phyloP scores from a whole-genome alignment of 768 basidiomycete genomes.

The Chiua virens region DNA sequence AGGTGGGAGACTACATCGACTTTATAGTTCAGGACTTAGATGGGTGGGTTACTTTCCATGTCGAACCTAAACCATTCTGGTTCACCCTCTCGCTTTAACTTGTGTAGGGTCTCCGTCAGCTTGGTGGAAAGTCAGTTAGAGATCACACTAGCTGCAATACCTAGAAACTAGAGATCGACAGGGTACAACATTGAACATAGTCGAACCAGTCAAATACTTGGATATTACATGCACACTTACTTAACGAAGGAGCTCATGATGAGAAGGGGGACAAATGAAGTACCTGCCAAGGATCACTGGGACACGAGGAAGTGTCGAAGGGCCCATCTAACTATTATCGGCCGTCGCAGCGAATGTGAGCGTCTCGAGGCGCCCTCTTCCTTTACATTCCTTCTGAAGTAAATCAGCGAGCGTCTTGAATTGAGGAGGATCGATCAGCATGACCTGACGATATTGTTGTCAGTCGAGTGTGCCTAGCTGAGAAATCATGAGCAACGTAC shows the following conservation, averaged over 20 bases:
- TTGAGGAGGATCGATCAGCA: conserved; percentile 91
- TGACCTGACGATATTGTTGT: conserved; percentile 51
- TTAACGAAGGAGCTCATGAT: too few species aligned
- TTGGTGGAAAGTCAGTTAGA: conserved; percentile 23
- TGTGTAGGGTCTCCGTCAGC: conserved; percentile 19
- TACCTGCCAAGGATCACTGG: too few species aligned
- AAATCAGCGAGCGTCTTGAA: conserved; percentile 90
- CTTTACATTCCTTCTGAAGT: conserved; percentile 89
- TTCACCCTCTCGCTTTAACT: neutral
- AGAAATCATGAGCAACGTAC: conserved; percentile 47
- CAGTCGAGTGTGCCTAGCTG: conserved; percentile 1
- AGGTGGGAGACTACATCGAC: conserved; percentile 42
- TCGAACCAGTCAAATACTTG: neutral
- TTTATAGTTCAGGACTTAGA: conserved; percentile 70
- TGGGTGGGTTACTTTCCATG: conserved; percentile 42
- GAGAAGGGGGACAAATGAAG: too few species aligned
- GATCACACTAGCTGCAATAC: conserved; percentile 13
- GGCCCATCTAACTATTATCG: conserved; percentile 16
- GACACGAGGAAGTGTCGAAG: neutral
- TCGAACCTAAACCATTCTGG: neutral
- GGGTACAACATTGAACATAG: neutral
- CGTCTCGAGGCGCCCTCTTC: conserved; percentile 83
- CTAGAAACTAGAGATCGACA: conserved; percentile 8
- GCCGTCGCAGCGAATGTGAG: conserved; percentile 69
- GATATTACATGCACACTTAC: too few species aligned